Percentiles rank a stretch among this genome's conserved stretches.
Conservation (phyloP, 257 asterid genomes). For the Solanum medicagineum region DNA sequence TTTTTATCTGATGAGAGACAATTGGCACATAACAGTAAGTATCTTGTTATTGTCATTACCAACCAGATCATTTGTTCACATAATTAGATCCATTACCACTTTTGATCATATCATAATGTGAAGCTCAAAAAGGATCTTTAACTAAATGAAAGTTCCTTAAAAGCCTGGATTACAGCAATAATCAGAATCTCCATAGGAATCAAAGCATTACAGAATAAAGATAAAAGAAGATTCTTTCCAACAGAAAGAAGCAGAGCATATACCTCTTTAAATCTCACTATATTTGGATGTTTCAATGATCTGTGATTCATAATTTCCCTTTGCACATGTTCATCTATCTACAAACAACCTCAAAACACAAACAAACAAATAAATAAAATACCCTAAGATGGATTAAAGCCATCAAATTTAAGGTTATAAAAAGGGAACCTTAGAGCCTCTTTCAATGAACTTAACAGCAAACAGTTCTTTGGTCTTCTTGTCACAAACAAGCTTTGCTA, state of each 20-base stretch:
- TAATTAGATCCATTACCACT: neutral
- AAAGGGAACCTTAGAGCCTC: constrained; percentile 22
- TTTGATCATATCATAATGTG: neutral
- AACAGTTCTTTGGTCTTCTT: constrained; percentile 13
- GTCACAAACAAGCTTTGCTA: constrained; percentile 55
- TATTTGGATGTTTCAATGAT: constrained; percentile 35
- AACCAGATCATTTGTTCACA: neutral
- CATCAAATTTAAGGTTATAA: neutral
- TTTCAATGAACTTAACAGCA: constrained; percentile 31
- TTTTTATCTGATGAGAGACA: neutral
- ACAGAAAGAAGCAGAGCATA: neutral
- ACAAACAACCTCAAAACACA: neutral
- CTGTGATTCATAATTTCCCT: constrained; percentile 41
- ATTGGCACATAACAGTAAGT: neutral
- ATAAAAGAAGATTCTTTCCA: neutral
- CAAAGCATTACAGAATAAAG: neutral
- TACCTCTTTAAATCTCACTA: constrained; percentile 35
- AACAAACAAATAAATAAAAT: neutral
- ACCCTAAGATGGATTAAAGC: neutral
- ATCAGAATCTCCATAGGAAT: neutral
- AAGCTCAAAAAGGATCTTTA: neutral
- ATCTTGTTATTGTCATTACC: neutral
- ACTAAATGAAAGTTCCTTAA: neutral
- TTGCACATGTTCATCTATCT: constrained; percentile 35
- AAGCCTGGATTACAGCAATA: neutral